Base-by-base conservation (phyloP, 2,329 filamentous ascomycete species). In the Fusarium lateritium region DNA sequence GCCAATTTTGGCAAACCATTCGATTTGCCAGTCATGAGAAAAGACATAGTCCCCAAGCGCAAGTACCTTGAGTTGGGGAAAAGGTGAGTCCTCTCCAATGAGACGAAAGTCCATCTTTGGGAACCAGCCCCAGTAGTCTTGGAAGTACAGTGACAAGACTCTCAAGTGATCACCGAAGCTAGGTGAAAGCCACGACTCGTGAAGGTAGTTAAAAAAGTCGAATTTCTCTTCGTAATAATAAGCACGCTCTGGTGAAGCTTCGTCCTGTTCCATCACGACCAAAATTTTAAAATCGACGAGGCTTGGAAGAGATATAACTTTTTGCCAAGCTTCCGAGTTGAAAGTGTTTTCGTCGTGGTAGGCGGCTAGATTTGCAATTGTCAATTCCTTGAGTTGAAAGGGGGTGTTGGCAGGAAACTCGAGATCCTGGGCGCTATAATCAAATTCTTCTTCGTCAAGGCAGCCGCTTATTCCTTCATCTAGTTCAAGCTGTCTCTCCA, bases 1-100 rank as follows among this genome's bases (percentile, higher is more conserved):
- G 6, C 70, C 75, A 5, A 85, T 75, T 0, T 77, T 77, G 0
- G 81, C 59, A 6, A 86, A 79, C 83, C 83, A 86, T 11, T 81
- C 79, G 1, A 84, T 69, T 54, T 86, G 83, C 76, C 79, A 81
- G 21, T 84, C 78, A 34, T 84, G 77, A 6, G 77, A 76, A 47
- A 86, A 83, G 5, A 78, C 75, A 21, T 79, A 82, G 2, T 79
- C 79, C 1, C 81, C 81, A 0, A 86, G 65, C 0, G 77, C 73
- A 1, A 86, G 75, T 0, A 78, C 75, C 33, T 77, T 76, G 6
- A 85, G 78, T 1, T 76, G 71, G 1, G 81, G 81, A 31, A 85
- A 81, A 1, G 64, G 64, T 0, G 31, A 14, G 2, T 42, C 47
- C 0, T 28, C 19, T 57, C 55, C 44, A 2, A 66, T 57, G 21